Conservation (phyloP, 2,329 filamentous ascomycete species). For the Biscogniauxia marginata region DNA sequence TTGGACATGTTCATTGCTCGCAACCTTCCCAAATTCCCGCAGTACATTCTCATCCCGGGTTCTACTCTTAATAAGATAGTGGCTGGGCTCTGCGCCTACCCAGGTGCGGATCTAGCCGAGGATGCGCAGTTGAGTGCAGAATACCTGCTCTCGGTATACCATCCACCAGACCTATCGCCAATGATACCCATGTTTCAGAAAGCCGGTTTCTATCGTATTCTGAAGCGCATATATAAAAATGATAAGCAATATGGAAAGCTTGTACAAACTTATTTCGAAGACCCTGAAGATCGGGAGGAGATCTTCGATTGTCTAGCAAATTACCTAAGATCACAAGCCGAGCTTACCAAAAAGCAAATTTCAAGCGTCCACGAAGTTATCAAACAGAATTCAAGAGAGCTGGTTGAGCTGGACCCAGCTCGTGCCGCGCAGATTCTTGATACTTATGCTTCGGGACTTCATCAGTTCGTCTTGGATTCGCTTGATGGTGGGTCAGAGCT, state of each 20-base stretch:
- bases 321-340: conserved; percentile 65
- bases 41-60: conserved; percentile 88
- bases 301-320: conserved; percentile 79
- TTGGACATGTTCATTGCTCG: conserved; percentile 98
- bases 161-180: conserved; percentile 75
- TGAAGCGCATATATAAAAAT: conserved; percentile 82
- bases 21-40: conserved; percentile 93
- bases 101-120: conserved; percentile 75
- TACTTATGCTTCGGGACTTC: conserved; percentile 59
- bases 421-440: conserved; percentile 66
- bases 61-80: conserved; percentile 81
- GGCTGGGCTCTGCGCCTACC: conserved; percentile 79
- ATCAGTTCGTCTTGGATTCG: conserved; percentile 63
- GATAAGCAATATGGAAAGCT: conserved; percentile 80
- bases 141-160: conserved; percentile 90
- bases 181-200: conserved; percentile 76
- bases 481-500: conserved; percentile 59
- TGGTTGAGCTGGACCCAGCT: conserved; percentile 66
- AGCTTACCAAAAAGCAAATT: conserved; percentile 66
- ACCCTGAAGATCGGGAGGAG: conserved; percentile 69
- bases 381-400: conserved; percentile 59
- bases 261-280: conserved; percentile 80
- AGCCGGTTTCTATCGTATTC: conserved; percentile 83
- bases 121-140: conserved; percentile 97
- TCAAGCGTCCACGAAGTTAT: conserved; percentile 69